These are phyloP conservation scores for Acanthamoeba castellanii DNA, from an alignment of 208 protist species.

Conservation along the genomic window DNA sequence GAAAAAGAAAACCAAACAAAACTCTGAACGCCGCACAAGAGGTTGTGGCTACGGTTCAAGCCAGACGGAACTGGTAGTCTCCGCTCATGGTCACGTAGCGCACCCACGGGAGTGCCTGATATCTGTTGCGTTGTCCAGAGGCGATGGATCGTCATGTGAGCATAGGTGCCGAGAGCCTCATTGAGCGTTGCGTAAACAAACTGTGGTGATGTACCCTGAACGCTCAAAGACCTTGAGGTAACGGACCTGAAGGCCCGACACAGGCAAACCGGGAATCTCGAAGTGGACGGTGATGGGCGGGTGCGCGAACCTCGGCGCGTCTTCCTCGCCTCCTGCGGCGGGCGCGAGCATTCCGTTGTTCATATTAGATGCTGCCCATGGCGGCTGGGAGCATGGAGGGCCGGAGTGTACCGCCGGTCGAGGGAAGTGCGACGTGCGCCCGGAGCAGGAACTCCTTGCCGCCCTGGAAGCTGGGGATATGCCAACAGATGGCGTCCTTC, in stretches of 20 bases:
- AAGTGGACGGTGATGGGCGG: constrained; percentile 98
- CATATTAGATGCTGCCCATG: not conserved
- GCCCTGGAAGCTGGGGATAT: constrained; percentile 97
- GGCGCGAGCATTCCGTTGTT: constrained; percentile 25
- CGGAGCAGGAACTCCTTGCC: constrained; percentile 95
- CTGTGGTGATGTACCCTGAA: constrained; percentile 86
- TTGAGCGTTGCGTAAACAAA: too few species aligned
- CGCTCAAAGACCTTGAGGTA: constrained; percentile 99
- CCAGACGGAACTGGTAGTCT: constrained; percentile 95
- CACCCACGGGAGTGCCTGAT: constrained; percentile 98
- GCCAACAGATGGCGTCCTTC: constrained; percentile 97
- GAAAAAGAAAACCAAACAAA: too few species aligned
- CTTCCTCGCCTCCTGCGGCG: not conserved
- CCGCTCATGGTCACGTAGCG: constrained; percentile 98
- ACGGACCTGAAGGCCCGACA: constrained; percentile 98
- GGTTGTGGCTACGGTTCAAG: not conserved
- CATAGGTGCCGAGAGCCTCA: not conserved
- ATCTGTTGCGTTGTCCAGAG: constrained; percentile 74
- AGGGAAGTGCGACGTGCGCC: constrained; percentile 97
- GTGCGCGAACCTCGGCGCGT: constrained; percentile 77
- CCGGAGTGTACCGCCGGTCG: constrained; percentile 85
- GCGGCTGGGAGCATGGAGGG: not conserved
- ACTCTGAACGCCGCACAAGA: too few species aligned
- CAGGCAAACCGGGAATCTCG: constrained; percentile 98
- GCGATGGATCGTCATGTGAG: not conserved